A percentile compares a stretch with the other conserved stretches of the same genome.
Conservation (phyloP, 176 grass and related monocot species). For the Poa pratensis region DNA sequence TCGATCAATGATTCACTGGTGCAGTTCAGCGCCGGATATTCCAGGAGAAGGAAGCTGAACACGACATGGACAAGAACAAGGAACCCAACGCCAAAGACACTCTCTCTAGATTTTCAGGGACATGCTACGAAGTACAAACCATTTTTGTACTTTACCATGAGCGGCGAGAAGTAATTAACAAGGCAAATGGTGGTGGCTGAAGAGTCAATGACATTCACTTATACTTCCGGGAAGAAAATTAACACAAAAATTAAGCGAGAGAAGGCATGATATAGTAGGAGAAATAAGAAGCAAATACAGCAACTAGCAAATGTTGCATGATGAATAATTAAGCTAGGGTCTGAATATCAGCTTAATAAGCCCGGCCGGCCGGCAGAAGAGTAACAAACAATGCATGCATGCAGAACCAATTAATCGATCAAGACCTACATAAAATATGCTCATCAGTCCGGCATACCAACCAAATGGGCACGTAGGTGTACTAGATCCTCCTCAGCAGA, state of each 20-base stretch:
- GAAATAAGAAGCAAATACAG: constrained; percentile 36
- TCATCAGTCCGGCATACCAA: constrained; percentile 57
- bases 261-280: background rate
- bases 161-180: background rate
- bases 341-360: constrained; percentile 16
- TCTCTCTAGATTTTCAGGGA: constrained; percentile 29
- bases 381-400: constrained; percentile 52
- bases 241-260: background rate
- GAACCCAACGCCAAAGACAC: no score
- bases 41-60: constrained; percentile 29
- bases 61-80: background rate
- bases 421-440: constrained; percentile 74
- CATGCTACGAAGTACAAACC: background rate
- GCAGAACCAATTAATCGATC: constrained; percentile 53
- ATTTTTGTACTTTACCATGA: constrained; percentile 18
- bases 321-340: constrained; percentile 5
- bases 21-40: constrained; percentile 4
- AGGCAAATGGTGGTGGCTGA: background rate
- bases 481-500: constrained; percentile 41
- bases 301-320: constrained; percentile 37
- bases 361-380: background rate
- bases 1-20: background rate
- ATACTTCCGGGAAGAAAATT: background rate
- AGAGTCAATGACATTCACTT: constrained; percentile 16
- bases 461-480: constrained; percentile 44